phyloP scores from a whole-genome alignment of 2,329 filamentous ascomycete species.

The Aureobasidium zeae region DNA sequence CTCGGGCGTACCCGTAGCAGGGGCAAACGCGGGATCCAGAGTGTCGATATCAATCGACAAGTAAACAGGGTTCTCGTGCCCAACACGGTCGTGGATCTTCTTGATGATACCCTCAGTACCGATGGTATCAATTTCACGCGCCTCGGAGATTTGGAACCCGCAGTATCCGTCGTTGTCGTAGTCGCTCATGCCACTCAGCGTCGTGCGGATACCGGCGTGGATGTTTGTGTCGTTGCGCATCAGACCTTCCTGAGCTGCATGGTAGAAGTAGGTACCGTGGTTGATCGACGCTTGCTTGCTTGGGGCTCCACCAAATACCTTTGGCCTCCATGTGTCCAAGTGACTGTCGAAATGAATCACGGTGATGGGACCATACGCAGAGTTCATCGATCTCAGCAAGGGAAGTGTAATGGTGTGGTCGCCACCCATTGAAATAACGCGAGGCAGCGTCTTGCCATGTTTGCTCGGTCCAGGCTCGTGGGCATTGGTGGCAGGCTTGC shows the following conservation, averaged over 20 bases:
- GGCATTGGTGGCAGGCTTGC: constrained; percentile 60
- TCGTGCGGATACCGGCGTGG: constrained; percentile 79
- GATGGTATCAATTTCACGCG: constrained; percentile 59
- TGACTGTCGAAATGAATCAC: constrained; percentile 57
- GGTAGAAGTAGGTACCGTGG: constrained; percentile 84
- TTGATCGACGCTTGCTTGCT: constrained; percentile 69
- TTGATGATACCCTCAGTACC: constrained; percentile 67
- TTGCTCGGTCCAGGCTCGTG: constrained; percentile 58
- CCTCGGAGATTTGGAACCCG: constrained; percentile 75
- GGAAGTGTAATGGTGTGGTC: constrained; percentile 54
- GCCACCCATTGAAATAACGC: constrained; percentile 64
- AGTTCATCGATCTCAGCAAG: constrained; percentile 49
- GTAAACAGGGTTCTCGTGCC: constrained; percentile 61
- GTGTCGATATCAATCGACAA: constrained; percentile 82
- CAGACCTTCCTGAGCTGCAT: constrained; percentile 67
- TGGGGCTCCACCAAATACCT: constrained; percentile 76
- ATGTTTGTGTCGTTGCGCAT: constrained; percentile 77
- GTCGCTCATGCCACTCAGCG: constrained; percentile 66
- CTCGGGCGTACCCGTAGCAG: constrained; percentile 66
- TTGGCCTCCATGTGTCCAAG: constrained; percentile 62
- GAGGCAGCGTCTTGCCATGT: constrained; percentile 65
- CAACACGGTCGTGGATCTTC: constrained; percentile 66
- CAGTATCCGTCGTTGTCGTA: constrained; percentile 81
- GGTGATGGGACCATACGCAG: constrained; percentile 58
- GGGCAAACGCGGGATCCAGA: constrained; percentile 72